phyloP scores from a whole-genome alignment of 371 early-diverging fungal genomes.

The Catenaria anguillulae region DNA sequence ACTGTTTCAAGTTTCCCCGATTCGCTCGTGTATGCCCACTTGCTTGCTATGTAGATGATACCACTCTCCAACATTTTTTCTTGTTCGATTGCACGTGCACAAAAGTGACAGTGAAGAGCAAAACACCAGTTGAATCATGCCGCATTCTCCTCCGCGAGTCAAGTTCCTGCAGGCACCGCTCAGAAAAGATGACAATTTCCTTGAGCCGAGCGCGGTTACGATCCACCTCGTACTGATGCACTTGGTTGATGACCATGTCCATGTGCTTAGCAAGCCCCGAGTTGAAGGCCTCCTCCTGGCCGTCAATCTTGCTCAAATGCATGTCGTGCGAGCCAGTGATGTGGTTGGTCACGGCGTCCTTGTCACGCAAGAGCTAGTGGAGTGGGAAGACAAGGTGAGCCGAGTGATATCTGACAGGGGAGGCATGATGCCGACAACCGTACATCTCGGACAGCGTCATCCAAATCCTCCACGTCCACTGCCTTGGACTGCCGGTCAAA shows the following conservation, averaged over 20 bases:
- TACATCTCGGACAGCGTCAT: constrained; percentile 35
- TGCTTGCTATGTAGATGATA: too few species aligned
- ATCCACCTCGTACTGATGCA: constrained; percentile 25
- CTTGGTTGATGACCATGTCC: constrained; percentile 19
- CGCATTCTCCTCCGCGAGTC: constrained; percentile 27
- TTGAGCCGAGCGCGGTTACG: constrained; percentile 27
- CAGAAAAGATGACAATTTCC: constrained; percentile 30
- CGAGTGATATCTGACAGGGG: not conserved
- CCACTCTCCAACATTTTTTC: too few species aligned
- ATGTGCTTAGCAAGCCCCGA: constrained; percentile 24
- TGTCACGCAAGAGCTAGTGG: constrained; percentile 21
- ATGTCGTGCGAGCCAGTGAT: constrained; percentile 34
- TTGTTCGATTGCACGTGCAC: too few species aligned
- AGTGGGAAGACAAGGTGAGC: too few species aligned
- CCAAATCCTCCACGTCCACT: constrained; percentile 26
- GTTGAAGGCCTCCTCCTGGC: constrained; percentile 28
- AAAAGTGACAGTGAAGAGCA: too few species aligned
- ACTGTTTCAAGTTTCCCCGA: too few species aligned
- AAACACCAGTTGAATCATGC: too few species aligned
- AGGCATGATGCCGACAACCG: constrained; percentile 5
- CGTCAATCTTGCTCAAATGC: constrained; percentile 28
- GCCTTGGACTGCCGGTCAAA: constrained; percentile 33
- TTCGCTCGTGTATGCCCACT: too few species aligned
- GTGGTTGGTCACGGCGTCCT: constrained; percentile 28
- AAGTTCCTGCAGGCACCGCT: constrained; percentile 24